phyloP scores from a whole-genome alignment of 441 rosid species.

The Syzygium syzygioides region DNA sequence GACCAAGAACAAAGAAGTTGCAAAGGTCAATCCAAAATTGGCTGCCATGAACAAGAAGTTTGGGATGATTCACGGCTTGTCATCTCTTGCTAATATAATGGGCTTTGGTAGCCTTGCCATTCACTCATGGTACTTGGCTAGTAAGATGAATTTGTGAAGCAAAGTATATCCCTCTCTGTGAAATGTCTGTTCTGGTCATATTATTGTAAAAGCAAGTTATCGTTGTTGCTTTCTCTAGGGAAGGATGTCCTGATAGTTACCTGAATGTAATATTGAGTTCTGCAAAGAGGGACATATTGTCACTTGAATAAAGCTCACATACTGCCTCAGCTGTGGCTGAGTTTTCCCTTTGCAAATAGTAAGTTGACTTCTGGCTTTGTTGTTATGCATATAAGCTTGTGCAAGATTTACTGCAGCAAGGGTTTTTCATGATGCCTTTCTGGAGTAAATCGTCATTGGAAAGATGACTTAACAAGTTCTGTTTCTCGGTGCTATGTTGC shows the following conservation, averaged over 20 bases:
- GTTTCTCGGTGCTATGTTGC: background rate
- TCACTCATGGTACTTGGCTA: conserved; percentile 83
- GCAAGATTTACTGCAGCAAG: background rate
- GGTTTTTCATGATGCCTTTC: background rate
- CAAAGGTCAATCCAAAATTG: conserved; percentile 62
- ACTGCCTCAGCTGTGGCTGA: background rate
- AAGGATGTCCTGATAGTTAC: background rate
- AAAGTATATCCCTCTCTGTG: background rate
- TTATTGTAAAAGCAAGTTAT: background rate
- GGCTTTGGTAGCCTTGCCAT: conserved; percentile 73
- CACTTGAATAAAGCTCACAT: background rate
- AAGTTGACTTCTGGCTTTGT: background rate
- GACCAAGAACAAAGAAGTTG: conserved; percentile 65
- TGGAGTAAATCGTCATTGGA: background rate
- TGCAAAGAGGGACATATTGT: background rate
- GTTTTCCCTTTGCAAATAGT: background rate
- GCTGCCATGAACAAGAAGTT: conserved; percentile 89
- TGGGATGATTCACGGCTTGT: conserved; percentile 75
- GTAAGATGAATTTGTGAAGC: conserved; percentile 54
- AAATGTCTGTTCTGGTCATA: background rate
- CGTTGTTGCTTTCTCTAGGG: background rate
- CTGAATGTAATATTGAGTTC: background rate
- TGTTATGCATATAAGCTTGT: background rate
- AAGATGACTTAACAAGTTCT: background rate
- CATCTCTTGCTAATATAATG: conserved; percentile 68